Evolutionary conservation across 176 grass and related monocot genomes (phyloP).

Genomic region (Eleusine coracana): DNA sequence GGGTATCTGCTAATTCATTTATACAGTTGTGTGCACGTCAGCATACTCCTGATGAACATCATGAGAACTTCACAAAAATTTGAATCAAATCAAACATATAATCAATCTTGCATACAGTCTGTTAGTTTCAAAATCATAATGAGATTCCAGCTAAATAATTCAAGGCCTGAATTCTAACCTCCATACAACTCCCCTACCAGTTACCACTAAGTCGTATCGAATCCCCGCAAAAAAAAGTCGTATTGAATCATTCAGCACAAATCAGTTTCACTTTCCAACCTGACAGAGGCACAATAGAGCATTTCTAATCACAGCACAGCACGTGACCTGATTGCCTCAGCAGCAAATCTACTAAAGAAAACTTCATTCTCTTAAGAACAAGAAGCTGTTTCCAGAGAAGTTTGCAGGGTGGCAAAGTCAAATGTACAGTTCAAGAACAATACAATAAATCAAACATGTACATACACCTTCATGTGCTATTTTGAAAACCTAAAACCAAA

Average conservation of each 20-base stretch:
- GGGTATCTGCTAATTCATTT: too few relatives aligned
- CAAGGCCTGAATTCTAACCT: neutral
- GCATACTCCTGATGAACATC: neutral
- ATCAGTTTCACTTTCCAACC: neutral
- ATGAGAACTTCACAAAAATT: neutral
- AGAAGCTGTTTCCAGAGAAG: neutral
- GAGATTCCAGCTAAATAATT: neutral
- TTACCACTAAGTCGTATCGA: neutral
- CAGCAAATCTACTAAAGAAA: neutral
- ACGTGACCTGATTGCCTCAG: neutral
- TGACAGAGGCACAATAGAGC: neutral
- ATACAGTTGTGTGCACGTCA: neutral
- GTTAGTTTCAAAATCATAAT: neutral
- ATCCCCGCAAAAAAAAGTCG: neutral
- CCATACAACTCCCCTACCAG: neutral
- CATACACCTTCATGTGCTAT: neutral
- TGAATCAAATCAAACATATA: neutral
- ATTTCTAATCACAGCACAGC: neutral
- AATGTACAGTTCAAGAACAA: conserved; percentile 10
- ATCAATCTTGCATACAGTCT: neutral
- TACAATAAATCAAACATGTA: neutral
- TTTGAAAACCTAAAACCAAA: neutral
- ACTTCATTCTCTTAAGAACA: neutral
- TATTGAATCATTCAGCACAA: neutral
- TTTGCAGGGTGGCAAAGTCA: neutral